phyloP scores from a whole-genome alignment of 306 rosid genomes.

The Elaeagnus macrophylla region DNA sequence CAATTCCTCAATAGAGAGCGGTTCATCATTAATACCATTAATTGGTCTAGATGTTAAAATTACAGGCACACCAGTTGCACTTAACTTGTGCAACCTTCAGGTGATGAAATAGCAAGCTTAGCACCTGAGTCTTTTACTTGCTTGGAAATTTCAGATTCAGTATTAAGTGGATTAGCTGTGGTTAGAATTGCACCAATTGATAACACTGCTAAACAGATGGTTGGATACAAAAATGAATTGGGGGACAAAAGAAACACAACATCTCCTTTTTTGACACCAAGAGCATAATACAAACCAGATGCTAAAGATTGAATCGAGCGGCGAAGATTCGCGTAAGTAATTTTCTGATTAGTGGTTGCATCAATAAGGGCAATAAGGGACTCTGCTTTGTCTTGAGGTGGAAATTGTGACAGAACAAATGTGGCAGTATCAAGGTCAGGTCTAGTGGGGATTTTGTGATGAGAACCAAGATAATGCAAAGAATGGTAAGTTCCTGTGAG shows the following conservation, averaged over 20 bases:
- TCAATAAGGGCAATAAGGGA: slow-evolving; percentile 57
- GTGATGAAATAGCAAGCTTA: slow-evolving; percentile 58
- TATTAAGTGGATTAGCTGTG: slow-evolving; percentile 72
- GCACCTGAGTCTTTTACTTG: slow-evolving; percentile 67
- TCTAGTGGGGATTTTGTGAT: slow-evolving; percentile 34
- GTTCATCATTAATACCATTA: neutral
- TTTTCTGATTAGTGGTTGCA: slow-evolving; percentile 24
- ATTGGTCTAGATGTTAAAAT: slow-evolving; percentile 35
- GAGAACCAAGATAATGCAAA: slow-evolving; percentile 22
- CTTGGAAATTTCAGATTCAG: slow-evolving; percentile 51
- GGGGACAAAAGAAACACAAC: slow-evolving; percentile 66
- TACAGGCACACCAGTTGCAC: slow-evolving; percentile 49
- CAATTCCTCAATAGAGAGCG: slow-evolving; percentile 53
- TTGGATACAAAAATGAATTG: slow-evolving; percentile 55
- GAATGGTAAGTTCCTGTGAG: slow-evolving; percentile 55
- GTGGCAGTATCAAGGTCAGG: slow-evolving; percentile 45
- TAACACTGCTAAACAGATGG: slow-evolving; percentile 60
- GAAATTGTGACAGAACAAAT: slow-evolving; percentile 66
- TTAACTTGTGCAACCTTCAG: slow-evolving; percentile 58
- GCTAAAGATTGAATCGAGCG: slow-evolving; percentile 53
- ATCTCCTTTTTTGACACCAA: slow-evolving; percentile 59
- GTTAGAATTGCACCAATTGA: slow-evolving; percentile 66
- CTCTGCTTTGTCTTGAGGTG: slow-evolving; percentile 37
- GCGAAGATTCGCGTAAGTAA: slow-evolving; percentile 54
- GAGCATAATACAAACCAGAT: slow-evolving; percentile 52